phyloP scores from a whole-genome alignment of 2,329 filamentous ascomycete species.

The Pezizomycotina sp. region DNA sequence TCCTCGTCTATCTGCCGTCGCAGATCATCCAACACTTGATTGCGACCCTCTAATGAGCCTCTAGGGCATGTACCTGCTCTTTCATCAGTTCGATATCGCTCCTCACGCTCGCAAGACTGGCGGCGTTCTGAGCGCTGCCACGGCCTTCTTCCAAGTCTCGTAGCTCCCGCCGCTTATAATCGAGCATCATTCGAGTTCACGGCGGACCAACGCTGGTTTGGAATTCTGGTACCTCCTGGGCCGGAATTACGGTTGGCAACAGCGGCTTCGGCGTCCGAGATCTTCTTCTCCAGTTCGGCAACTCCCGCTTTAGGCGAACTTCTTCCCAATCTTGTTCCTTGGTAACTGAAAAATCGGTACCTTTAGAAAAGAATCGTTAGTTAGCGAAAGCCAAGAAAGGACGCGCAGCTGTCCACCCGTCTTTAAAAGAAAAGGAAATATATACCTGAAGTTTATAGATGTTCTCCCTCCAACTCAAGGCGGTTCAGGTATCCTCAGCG shows the following conservation, averaged over 20 bases:
- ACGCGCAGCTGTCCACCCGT: not conserved
- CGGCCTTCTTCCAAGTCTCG: slow-evolving; percentile 57
- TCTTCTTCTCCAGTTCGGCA: slow-evolving; percentile 80
- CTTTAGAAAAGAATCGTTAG: slow-evolving; percentile 10
- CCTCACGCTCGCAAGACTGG: slow-evolving; percentile 48
- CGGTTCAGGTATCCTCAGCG: slow-evolving; percentile 85
- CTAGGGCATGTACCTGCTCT: slow-evolving; percentile 84
- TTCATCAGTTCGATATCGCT: slow-evolving; percentile 82
- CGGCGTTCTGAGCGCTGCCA: slow-evolving; percentile 51
- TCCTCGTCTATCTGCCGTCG: slow-evolving; percentile 73
- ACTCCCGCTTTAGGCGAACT: slow-evolving; percentile 80
- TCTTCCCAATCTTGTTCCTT: slow-evolving; percentile 95
- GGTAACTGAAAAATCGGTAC: slow-evolving; percentile 76
- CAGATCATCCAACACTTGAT: slow-evolving; percentile 59
- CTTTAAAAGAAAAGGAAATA: too few relatives aligned
- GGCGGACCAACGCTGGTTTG: slow-evolving; percentile 81
- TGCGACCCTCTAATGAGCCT: slow-evolving; percentile 61
- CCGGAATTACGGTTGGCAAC: slow-evolving; percentile 44
- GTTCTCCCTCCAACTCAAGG: slow-evolving; percentile 54
- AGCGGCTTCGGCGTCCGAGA: slow-evolving; percentile 62
- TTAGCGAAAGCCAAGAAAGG: not conserved
- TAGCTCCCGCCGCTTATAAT: slow-evolving; percentile 77
- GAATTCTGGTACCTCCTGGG: slow-evolving; percentile 49
- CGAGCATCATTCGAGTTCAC: slow-evolving; percentile 79
- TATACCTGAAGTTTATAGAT: slow-evolving; percentile 55